Conservation (phyloP, 768 basidiomycete species). For the Paxillus rubicundulus region DNA sequence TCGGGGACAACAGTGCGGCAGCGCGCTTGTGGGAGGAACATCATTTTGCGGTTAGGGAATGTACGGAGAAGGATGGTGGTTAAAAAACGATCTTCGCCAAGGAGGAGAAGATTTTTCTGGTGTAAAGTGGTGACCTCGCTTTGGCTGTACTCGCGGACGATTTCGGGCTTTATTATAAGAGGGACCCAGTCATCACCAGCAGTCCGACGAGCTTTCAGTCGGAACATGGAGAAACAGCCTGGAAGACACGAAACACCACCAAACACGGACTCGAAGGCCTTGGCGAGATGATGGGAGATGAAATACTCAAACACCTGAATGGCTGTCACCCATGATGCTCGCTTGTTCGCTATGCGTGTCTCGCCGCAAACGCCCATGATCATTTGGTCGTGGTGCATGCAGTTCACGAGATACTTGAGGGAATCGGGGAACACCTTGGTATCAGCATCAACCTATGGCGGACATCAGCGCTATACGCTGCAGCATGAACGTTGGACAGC, state of each 20-base stretch:
- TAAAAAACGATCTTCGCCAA: constrained; percentile 98
- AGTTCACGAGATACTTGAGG: constrained; percentile 88
- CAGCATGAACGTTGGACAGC: constrained; percentile 23
- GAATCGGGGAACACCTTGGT: constrained; percentile 94
- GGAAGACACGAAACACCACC: constrained; percentile 99
- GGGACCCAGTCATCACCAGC: constrained; percentile 97
- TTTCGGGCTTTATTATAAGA: constrained; percentile 93
- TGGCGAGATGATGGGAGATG: constrained; percentile 97
- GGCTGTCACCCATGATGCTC: constrained; percentile 95
- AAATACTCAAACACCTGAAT: constrained; percentile 99
- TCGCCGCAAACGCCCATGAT: constrained; percentile 99
- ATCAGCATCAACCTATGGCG: constrained; percentile 91
- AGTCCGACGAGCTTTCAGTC: constrained; percentile 87
- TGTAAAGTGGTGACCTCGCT: constrained; percentile 90
- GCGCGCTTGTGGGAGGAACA: constrained; percentile 95
- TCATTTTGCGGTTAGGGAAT: constrained; percentile 99
- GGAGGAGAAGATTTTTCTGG: constrained; percentile 93
- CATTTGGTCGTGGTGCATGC: constrained; percentile 97
- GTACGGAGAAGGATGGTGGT: constrained; percentile 95
- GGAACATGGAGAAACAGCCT: constrained; percentile 99
- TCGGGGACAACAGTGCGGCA: constrained; percentile 97
- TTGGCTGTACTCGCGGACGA: constrained; percentile 96
- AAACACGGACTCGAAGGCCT: constrained; percentile 98
- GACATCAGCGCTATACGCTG: constrained; percentile 10
- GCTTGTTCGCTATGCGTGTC: constrained; percentile 98